Evolutionary conservation across 768 basidiomycete genomes (phyloP), one percentile per base, ranked within the genome.

Genomic region (Leucosporidium yakuticum): DNA sequence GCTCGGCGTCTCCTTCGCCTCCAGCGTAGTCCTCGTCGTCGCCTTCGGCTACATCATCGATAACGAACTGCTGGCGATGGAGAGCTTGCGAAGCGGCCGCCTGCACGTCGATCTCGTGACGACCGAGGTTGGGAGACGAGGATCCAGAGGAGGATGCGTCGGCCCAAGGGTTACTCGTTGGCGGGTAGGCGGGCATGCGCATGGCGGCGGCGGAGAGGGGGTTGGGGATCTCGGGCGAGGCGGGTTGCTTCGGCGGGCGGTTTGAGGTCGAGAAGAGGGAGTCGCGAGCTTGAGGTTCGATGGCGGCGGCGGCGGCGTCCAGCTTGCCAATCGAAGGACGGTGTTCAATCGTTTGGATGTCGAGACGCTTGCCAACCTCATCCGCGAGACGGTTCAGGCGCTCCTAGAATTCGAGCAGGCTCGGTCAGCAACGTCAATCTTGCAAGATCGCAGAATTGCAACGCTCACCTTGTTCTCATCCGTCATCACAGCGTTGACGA

Each of bases 11-110:
- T 17, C 64, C 70, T 7, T 53, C 74, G 15, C 69, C 74, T 17
- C 61, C 71, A 4, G 12, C 64, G 23, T 87, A 87, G 4, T 69
- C 71, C 2, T 64, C 73, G 27, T 69, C 71, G 32, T 89, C 90
- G 17, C 88, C 89, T 65, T 91, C 90, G 62, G 86, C 88, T 5
- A 87, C 90, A 78, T 93, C 91, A 76, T 99, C 96, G 68, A 98
- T 96, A n/a, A 91, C 91, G 77, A 99, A 99, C 71, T 88, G 88
- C 31, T 91, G 92, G 53, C 95, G 83, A 77, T 95, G 90, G 88
- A 74, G 44, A 63, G 73, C 60, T 61, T 71, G 21, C 68, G 74
- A 32, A 69, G 76, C 48, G 75, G 74, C 27, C 69, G 74, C 63
- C 74, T 70, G 50, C 49, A 73, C 60, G 60, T 84, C 77, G 50